Percentiles rank a stretch among this genome's conserved stretches.
Evolutionary conservation across 495 filamentous ascomycete species (phyloP).

Genomic region (Aspergillus cristatus): DNA sequence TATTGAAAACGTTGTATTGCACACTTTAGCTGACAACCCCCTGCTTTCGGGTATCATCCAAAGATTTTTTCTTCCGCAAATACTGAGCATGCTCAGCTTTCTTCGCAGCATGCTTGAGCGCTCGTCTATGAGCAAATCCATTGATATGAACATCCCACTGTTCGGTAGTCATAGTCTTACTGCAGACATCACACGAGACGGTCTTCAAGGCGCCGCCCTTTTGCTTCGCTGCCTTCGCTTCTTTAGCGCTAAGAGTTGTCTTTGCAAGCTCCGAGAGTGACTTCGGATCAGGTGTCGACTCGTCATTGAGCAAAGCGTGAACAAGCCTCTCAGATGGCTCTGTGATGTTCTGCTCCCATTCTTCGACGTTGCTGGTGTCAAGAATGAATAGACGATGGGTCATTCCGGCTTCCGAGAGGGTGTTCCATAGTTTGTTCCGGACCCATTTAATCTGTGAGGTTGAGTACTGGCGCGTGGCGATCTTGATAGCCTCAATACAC

Average conservation of each 20-base stretch:
- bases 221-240: slow-evolving; percentile 35
- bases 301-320: slow-evolving; percentile 44
- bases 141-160: slow-evolving; percentile 70
- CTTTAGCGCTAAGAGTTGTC: slow-evolving; percentile 44
- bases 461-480: slow-evolving; percentile 80
- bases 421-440: slow-evolving; percentile 62
- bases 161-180: slow-evolving; percentile 56
- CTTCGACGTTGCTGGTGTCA: slow-evolving; percentile 55
- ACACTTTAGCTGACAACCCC: too few species aligned
- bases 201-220: slow-evolving; percentile 25
- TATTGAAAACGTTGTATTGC: too few species aligned
- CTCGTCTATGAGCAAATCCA: slow-evolving; percentile 51
- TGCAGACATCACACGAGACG: slow-evolving; percentile 61
- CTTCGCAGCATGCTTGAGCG: slow-evolving; percentile 24
- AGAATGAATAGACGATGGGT: slow-evolving; percentile 58
- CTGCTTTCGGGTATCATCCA: slow-evolving; percentile 1
- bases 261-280: slow-evolving; percentile 52
- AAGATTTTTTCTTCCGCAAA: slow-evolving; percentile 11
- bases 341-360: slow-evolving; percentile 52
- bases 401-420: slow-evolving; percentile 44
- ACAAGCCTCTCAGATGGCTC: slow-evolving; percentile 55
- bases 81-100: slow-evolving; percentile 24
- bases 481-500: slow-evolving; percentile 54
- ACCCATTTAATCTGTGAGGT: slow-evolving; percentile 80
- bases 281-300: slow-evolving; percentile 49